Evolutionary conservation across 1,284 basidiomycete genomes (phyloP), one percentile per base, ranked within the genome.

Genomic region (Marasmius fiardii): DNA sequence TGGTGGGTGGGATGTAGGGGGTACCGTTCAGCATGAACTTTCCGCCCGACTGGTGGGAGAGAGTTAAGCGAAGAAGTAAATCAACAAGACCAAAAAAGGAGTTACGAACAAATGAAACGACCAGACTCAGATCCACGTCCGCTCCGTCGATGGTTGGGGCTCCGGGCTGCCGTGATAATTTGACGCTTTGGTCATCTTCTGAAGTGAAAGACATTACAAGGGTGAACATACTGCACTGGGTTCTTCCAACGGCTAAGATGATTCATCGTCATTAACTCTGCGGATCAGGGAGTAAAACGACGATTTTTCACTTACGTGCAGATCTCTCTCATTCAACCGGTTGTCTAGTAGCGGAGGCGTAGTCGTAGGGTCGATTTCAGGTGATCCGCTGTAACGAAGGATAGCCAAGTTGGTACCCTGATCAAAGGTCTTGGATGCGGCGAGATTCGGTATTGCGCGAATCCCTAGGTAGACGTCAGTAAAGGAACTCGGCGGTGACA

Each of bases 1-100:
- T 41, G 39, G 12, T 57, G 2, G 55, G 55, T 14, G 55, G 44
- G 5, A 20, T 10, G 43, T 47, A 57, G 2, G 33, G 28, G 5
- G 11, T 23, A 14, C 55, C 55, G 44, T 53, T 57, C 7, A 56
- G 23, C 18, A n/a, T 26, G 39, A 52, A 52, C 24, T 39, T 3
- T 33, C 8, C 4, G 21, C 8, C 28, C 2, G 12, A 3, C 4
- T 31, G 5, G 12, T 31, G n/a, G 28, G 28, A 10, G 4, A 31
- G 14, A 14, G 18, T 18, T 18, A 16, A 10, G 11, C n/a, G 26
- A 23, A n/a, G n/a, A n/a, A 5, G 11, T 16, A 16, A 49, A 12
- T 18, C n/a, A 14, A 16, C 16, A 16, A 33, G 14, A n/a, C 1
- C 1, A 33, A n/a, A 31, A 31, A 4, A 31, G 28, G 28, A 10